Evolutionary conservation across 2,329 filamentous ascomycete genomes (phyloP), one percentile per base, ranked within the genome.

Genomic region (Aspergillus fructus): DNA sequence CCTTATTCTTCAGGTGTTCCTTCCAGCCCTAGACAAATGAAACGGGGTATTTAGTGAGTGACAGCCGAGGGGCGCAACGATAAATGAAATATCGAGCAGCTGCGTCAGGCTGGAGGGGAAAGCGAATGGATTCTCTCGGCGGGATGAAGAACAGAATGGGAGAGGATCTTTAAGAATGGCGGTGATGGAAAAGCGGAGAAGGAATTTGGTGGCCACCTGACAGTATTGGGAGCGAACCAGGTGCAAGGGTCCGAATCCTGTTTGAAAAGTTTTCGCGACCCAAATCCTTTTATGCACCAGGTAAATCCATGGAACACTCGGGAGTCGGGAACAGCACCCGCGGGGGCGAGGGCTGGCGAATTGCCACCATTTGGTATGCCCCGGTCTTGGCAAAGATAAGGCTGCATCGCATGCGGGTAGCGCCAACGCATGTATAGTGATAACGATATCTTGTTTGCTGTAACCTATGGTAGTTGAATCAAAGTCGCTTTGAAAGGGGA

Each of bases 141-240:
- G 27, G 27, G 27, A 30, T 30, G n/a, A 52, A 33, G 24, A 30
- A 19, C n/a, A 12, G 19, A n/a, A 9, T 12, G 40, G 40, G 27
- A 46, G 37, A 46, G 37, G 19, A 37, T 13, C 42, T 27, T 53
- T 47, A 46, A 42, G 49, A 15, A 45, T 17, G 23, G 15, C 23
- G 42, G 43, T n/a, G 43, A 23, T 47, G 34, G 51, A 48, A 48
- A 53, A 53, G 41, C 41, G 50, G 51, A 47, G 51, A 47, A 46
- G 34, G 33, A 23, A 53, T 27, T 48, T n/a, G 42, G 46, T 30
- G 49, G 43, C 49, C 55, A 57, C 55, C 43, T 57, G 45, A 57
- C 49, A 37, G 12, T n/a, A 6, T 39, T 47, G 15, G 33, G n/a
- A 49, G 37, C 55, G 45, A 53, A 49, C 43, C 43, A 49, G 17